These are phyloP conservation scores for Penicillium sp. DNA, from an alignment of 2,329 filamentous ascomycete species.

Conservation along the genomic window DNA sequence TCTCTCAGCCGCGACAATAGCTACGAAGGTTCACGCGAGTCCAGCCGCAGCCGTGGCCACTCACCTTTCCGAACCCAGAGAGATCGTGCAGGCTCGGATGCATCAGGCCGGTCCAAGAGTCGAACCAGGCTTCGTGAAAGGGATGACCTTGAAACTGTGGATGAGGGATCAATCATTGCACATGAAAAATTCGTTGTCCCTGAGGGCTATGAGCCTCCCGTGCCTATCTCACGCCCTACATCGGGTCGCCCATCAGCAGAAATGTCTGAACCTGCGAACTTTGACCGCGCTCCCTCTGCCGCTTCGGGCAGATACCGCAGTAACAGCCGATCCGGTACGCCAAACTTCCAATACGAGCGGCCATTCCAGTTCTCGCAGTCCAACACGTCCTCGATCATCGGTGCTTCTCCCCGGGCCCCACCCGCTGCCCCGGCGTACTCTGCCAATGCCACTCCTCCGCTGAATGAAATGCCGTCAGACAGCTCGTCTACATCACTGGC, in stretches of 20 bases:
- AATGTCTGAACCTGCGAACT: constrained; percentile 21
- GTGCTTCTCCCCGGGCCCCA: constrained; percentile 42
- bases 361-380: constrained; percentile 28
- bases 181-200: constrained; percentile 26
- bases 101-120: constrained; percentile 54
- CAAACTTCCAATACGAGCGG: constrained; percentile 34
- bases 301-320: constrained; percentile 39
- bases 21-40: constrained; percentile 35
- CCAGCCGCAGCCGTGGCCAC: constrained; percentile 32
- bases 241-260: constrained; percentile 40
- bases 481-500: constrained; percentile 38
- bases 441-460: constrained; percentile 53
- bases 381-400: constrained; percentile 34
- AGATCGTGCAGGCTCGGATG: constrained; percentile 55
- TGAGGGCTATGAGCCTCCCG: constrained; percentile 24
- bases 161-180: constrained; percentile 40
- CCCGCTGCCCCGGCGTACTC: constrained; percentile 47
- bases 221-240: constrained; percentile 27
- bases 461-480: constrained; percentile 44
- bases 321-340: constrained; percentile 35
- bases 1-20: constrained; percentile 28
- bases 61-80: constrained; percentile 42
- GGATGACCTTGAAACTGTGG: constrained; percentile 54
- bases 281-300: constrained; percentile 39
- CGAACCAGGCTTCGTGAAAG: constrained; percentile 51